Conservation (phyloP, 2,329 filamentous ascomycete species). For the Amesomyces nigricolor region DNA sequence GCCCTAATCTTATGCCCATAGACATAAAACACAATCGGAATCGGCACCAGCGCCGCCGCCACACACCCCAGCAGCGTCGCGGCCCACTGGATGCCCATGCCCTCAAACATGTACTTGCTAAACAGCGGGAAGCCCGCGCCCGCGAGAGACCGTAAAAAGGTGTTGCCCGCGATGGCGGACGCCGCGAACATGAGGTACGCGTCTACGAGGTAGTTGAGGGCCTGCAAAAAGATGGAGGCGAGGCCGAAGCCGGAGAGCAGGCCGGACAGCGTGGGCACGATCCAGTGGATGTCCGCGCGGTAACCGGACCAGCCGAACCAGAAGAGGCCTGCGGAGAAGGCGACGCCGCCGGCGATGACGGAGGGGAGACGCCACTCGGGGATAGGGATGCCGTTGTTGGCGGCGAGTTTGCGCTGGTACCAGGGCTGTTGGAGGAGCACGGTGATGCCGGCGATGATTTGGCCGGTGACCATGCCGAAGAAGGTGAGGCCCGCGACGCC, state of each 20-base stretch:
- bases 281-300: constrained; percentile 53
- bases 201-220: constrained; percentile 77
- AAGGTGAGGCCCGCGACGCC: constrained; percentile 74
- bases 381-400: constrained; percentile 59
- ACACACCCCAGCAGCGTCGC: constrained; percentile 57
- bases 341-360: constrained; percentile 53
- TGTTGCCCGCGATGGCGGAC: constrained; percentile 76
- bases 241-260: constrained; percentile 68
- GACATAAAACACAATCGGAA: constrained; percentile 57
- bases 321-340: constrained; percentile 62
- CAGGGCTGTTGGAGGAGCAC: constrained; percentile 59
- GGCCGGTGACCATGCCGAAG: constrained; percentile 75
- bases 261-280: constrained; percentile 56
- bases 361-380: constrained; percentile 63
- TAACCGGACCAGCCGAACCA: constrained; percentile 74
- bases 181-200: constrained; percentile 68
- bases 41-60: constrained; percentile 52
- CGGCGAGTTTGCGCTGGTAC: constrained; percentile 63
- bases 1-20: constrained; percentile 54
- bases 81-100: constrained; percentile 57
- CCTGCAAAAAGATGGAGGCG: constrained; percentile 75
- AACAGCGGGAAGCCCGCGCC: constrained; percentile 79
- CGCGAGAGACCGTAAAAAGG: constrained; percentile 70
- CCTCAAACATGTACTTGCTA: constrained; percentile 62
- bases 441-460: constrained; percentile 59